phyloP scores from a whole-genome alignment of 2,329 filamentous ascomycete genomes.

The Macroventuria anomochaeta region DNA sequence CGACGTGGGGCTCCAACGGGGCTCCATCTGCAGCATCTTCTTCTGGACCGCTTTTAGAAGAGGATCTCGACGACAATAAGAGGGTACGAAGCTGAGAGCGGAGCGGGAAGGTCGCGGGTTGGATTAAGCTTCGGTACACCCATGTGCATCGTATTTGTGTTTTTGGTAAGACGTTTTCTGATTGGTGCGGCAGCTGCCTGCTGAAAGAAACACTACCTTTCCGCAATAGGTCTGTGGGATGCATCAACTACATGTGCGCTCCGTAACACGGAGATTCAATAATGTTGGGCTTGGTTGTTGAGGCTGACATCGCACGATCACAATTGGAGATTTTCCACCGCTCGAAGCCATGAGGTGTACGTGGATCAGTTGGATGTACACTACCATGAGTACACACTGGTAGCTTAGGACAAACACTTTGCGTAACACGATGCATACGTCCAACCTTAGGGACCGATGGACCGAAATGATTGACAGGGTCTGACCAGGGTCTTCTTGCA shows the following conservation, averaged over 20 bases:
- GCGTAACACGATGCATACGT: not conserved
- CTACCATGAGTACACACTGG: not conserved
- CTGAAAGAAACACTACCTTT: not conserved
- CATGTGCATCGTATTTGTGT: not conserved
- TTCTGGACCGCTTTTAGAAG: constrained; percentile 12
- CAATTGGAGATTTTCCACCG: not conserved
- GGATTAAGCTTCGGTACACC: constrained; percentile 1
- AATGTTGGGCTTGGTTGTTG: not conserved
- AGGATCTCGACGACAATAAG: constrained; percentile 6
- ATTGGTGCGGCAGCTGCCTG: not conserved
- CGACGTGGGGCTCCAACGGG: constrained; percentile 12
- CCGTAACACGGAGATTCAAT: not conserved
- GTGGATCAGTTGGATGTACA: not conserved
- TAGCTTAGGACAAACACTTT: not conserved
- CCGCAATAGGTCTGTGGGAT: constrained; percentile 3
- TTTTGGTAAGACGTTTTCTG: not conserved
- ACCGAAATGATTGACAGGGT: constrained; percentile 1
- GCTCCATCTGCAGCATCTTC: constrained; percentile 14
- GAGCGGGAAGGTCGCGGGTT: constrained; percentile 8
- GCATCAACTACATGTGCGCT: constrained; percentile 3
- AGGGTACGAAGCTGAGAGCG: not conserved
- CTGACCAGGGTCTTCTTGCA: not conserved
- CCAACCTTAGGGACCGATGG: not conserved
- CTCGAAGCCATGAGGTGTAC: not conserved
- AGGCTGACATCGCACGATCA: not conserved